Evolutionary conservation across 1,284 basidiomycete species (phyloP), one percentile per base, ranked within the genome.

Genomic region (Ceratobasidium sp.): DNA sequence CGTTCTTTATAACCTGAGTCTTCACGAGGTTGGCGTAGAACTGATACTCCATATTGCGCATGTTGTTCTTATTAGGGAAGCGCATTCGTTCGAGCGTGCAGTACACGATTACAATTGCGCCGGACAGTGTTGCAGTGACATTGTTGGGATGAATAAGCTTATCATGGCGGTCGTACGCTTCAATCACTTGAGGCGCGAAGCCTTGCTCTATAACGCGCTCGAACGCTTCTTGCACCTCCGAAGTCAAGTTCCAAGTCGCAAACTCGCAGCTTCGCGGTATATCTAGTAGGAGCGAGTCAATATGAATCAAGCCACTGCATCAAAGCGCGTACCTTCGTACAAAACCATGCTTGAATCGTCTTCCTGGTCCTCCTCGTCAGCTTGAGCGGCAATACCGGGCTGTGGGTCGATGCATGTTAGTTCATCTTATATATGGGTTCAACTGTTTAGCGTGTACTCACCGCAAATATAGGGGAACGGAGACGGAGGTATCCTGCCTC

Each of bases 71-170:
- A 23, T 20, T 23, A 13, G 12, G 5, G 42, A 66, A 66, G 1
- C 40, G 4, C 42, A 28, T 15, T 28, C 9, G 17, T 26, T 66
- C 64, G 1, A 50, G 23, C 3, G 64, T 66, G 26, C 64, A 66
- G 15, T 48, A 28, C 4, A 66, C 44, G 6, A 33, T 20, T 2
- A 66, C 64, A 48, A 66, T 33, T 46, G 64, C 44, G 17, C 64
- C 44, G 13, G 44, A 9, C 23, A 66, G 42, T 3, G 6, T n/a
- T 12, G 64, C 42, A 6, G 42, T 5, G 40, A 66, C 7, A 10
- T 66, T 48, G 10, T 66, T 66, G 3, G 64, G 64, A 48, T 66
- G 42, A 28, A 66, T 48, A 2, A 26, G 28, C 1, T 66, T 66
- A 20, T 66, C 7, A 15, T 1, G 20, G 5, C 44, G n/a, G 44